phyloP scores from a whole-genome alignment of 2,329 filamentous ascomycete genomes.

The Ceratocystis smalleyi region DNA sequence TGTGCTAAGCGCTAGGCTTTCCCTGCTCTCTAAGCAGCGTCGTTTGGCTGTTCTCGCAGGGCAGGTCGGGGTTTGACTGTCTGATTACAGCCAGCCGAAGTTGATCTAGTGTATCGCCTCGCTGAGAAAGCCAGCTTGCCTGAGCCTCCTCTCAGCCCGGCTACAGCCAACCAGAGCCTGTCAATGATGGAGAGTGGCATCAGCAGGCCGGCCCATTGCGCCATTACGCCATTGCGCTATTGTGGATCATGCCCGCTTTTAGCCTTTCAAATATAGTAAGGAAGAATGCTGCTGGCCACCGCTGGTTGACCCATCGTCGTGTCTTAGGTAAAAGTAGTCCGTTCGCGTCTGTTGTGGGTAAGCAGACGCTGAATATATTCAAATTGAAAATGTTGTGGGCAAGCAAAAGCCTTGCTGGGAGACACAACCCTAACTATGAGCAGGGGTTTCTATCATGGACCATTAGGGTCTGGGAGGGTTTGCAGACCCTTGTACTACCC shows the following conservation, averaged over 20 bases:
- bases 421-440: background rate
- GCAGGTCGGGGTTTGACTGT: too few relatives aligned
- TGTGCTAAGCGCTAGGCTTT: too few relatives aligned
- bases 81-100: too few relatives aligned
- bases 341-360: background rate
- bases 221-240: slow-evolving; percentile 14
- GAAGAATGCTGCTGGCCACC: background rate
- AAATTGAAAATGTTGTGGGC: background rate
- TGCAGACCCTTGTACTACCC: background rate
- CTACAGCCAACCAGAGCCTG: background rate
- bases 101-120: background rate
- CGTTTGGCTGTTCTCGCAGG: too few relatives aligned
- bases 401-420: background rate
- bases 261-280: background rate
- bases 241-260: slow-evolving; percentile 5
- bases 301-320: background rate
- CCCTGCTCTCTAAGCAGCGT: too few relatives aligned
- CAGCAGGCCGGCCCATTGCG: slow-evolving; percentile 11
- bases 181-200: slow-evolving; percentile 1
- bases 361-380: background rate
- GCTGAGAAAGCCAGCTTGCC: background rate
- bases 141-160: background rate
- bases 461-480: background rate
- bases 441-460: background rate
- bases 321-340: background rate